Conservation (phyloP, 768 basidiomycete genomes). For the Tylopilus balloui region DNA sequence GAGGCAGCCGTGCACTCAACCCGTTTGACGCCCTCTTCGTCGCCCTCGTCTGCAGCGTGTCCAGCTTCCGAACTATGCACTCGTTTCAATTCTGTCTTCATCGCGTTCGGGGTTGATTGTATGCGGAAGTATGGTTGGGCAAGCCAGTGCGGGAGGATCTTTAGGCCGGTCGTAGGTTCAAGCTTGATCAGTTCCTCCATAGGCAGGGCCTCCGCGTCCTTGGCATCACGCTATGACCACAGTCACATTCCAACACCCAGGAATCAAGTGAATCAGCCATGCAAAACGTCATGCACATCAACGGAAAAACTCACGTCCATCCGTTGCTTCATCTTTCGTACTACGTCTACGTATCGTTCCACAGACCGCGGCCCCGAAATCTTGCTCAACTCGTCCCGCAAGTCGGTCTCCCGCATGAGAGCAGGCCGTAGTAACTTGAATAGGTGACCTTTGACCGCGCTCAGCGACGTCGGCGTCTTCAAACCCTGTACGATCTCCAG, state of each 20-base stretch:
- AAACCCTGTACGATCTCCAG: conserved; percentile 62
- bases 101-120: neutral
- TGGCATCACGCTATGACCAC: conserved; percentile 43
- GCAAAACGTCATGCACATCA: neutral
- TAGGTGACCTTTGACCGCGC: conserved; percentile 86
- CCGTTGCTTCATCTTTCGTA: conserved; percentile 53
- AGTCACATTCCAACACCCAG: neutral
- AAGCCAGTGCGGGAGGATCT: conserved; percentile 61
- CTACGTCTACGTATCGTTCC: conserved; percentile 46
- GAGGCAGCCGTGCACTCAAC: conserved; percentile 2
- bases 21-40: conserved; percentile 8
- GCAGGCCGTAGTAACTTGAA: conserved; percentile 90
- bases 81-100: conserved; percentile 8
- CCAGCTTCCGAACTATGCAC: neutral
- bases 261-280: neutral
- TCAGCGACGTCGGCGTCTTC: conserved; percentile 63
- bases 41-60: neutral
- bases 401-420: conserved; percentile 57
- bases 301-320: conserved; percentile 44
- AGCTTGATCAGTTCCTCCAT: conserved; percentile 37
- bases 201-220: conserved; percentile 26
- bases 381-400: conserved; percentile 68
- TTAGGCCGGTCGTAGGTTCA: conserved; percentile 47
- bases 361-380: conserved; percentile 30
- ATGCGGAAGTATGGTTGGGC: conserved; percentile 63